Conservation (phyloP, 2,329 filamentous ascomycete species). For the Penicillium hesseltinei region DNA sequence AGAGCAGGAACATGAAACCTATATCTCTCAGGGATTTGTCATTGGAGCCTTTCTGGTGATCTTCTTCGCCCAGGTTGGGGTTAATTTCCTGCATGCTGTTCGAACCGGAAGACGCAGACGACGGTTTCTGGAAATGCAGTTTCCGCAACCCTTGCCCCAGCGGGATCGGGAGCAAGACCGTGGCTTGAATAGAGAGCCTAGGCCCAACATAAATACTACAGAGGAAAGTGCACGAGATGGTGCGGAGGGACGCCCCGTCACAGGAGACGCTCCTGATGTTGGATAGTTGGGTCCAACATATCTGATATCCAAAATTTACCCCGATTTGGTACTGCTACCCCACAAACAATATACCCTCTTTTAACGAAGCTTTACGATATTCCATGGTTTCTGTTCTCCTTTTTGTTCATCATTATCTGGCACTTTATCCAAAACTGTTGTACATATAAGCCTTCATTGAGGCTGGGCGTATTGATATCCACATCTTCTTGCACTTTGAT, state of each 20-base stretch:
- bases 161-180: slow-evolving; percentile 5
- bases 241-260: slow-evolving; percentile 1
- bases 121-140: slow-evolving; percentile 22
- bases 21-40: slow-evolving; percentile 35
- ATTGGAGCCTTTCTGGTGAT: slow-evolving; percentile 33
- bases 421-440: background rate
- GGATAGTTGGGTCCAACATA: background rate
- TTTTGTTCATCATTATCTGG: background rate
- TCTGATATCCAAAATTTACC: background rate
- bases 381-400: background rate
- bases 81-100: slow-evolving; percentile 30
- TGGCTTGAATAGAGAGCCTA: background rate
- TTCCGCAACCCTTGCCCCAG: slow-evolving; percentile 24
- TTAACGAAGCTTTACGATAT: background rate
- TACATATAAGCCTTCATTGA: background rate
- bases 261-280: background rate
- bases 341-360: background rate
- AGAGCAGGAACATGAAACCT: slow-evolving; percentile 18
- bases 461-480: background rate
- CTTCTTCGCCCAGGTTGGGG: slow-evolving; percentile 31
- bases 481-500: background rate
- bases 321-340: background rate
- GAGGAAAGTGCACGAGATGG: slow-evolving; percentile 2
- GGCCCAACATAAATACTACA: background rate
- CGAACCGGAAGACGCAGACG: slow-evolving; percentile 25